Evolutionary conservation across 192 early-diverging fungal genomes (phyloP).

Genomic region (Rhizophagus clarus): DNA sequence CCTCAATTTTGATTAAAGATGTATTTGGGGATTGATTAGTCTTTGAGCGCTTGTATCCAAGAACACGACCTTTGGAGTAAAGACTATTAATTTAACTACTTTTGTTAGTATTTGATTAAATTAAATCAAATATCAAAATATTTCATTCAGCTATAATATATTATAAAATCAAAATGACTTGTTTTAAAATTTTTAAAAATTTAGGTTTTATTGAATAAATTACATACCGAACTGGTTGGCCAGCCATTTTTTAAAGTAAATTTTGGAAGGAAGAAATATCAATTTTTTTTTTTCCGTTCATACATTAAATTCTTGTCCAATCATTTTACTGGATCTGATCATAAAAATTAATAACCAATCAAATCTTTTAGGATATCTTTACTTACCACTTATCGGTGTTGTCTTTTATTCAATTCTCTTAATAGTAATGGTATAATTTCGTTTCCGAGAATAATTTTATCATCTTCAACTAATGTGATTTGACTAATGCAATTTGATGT

Average conservation of each 20-base stretch:
- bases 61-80: conserved; percentile 96
- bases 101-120: not conserved
- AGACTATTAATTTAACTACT: conserved; percentile 62
- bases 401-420: not conserved
- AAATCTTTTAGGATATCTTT: not conserved
- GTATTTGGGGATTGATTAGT: conserved; percentile 89
- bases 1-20: conserved; percentile 92
- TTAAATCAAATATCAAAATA: not conserved
- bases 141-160: too few relatives aligned
- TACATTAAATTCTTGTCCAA: not conserved
- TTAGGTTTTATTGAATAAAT: not conserved
- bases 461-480: too few relatives aligned
- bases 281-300: not conserved
- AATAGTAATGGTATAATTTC: not conserved
- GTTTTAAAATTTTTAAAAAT: not conserved
- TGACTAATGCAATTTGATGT: too few relatives aligned
- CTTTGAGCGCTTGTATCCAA: conserved; percentile 94
- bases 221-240: conserved; percentile 14
- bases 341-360: not conserved
- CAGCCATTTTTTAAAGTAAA: not conserved
- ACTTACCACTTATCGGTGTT: too few relatives aligned
- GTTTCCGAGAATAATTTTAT: not conserved
- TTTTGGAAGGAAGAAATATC: not conserved
- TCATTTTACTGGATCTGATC: not conserved
- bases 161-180: too few relatives aligned